Conservation (phyloP, 768 basidiomycete species). For the Psilocybe cyanescens region DNA sequence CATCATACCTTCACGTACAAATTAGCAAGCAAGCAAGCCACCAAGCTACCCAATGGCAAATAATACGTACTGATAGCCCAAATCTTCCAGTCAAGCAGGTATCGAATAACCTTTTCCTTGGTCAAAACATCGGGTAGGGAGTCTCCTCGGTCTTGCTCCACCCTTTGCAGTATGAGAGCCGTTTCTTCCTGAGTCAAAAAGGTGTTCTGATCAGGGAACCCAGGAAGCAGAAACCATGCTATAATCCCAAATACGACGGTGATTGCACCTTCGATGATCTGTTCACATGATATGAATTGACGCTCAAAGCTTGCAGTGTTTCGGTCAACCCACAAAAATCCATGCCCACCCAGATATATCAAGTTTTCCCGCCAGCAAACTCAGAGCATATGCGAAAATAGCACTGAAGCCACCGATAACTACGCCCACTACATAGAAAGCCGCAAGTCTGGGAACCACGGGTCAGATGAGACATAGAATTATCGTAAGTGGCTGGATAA, state of each 20-base stretch:
- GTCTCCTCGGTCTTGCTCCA: slow-evolving; percentile 54
- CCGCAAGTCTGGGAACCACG: slow-evolving; percentile 40
- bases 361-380: slow-evolving; percentile 41
- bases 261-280: slow-evolving; percentile 55
- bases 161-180: slow-evolving; percentile 42
- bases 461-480: background rate
- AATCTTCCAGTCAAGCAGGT: slow-evolving; percentile 52
- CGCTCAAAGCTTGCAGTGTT: background rate
- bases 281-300: slow-evolving; percentile 6
- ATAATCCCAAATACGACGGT: slow-evolving; percentile 48
- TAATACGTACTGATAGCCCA: slow-evolving; percentile 43
- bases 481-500: slow-evolving; percentile 9
- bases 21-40: background rate
- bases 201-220: slow-evolving; percentile 52
- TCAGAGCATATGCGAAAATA: slow-evolving; percentile 48
- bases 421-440: slow-evolving; percentile 48
- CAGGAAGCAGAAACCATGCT: slow-evolving; percentile 47
- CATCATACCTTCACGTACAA: slow-evolving; percentile 41
- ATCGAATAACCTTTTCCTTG: slow-evolving; percentile 34
- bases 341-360: slow-evolving; percentile 54
- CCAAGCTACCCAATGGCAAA: background rate
- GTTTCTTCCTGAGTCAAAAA: slow-evolving; percentile 49
- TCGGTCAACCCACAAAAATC: slow-evolving; percentile 46
- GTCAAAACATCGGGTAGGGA: slow-evolving; percentile 48
- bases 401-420: slow-evolving; percentile 51